Percentiles rank a stretch among this genome's conserved stretches.
Evolutionary conservation across 2,329 filamentous ascomycete species (phyloP).

Genomic region (Elsinoe arachidis): DNA sequence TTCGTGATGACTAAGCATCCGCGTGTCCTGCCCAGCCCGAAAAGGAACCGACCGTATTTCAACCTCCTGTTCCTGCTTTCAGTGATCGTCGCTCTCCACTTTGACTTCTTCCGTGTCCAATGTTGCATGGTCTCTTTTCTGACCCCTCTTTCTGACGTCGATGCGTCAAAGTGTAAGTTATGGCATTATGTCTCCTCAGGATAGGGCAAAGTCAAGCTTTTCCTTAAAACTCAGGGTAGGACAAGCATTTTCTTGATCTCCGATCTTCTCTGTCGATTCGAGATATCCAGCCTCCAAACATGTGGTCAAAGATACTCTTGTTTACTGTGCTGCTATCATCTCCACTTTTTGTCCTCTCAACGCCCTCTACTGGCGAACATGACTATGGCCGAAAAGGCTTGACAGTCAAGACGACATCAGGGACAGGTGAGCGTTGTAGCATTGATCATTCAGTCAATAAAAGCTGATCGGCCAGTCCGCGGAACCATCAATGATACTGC

Average conservation of each 20-base stretch:
- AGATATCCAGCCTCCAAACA: not conserved
- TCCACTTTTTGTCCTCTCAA: not conserved
- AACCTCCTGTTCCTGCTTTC: not conserved
- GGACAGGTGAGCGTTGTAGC: not conserved
- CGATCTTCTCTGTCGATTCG: not conserved
- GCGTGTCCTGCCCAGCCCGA: not conserved
- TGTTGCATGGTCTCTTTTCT: not conserved
- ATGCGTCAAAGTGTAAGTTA: not conserved
- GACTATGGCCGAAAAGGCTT: not conserved
- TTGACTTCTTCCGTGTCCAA: not conserved
- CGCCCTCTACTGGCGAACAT: not conserved
- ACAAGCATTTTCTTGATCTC: not conserved
- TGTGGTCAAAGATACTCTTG: not conserved
- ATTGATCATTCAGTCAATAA: too few species aligned
- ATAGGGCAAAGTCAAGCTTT: not conserved
- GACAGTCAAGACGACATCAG: not conserved
- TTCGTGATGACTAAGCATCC: not conserved
- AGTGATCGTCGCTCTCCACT: not conserved
- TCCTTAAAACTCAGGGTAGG: not conserved
- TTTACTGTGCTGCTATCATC: not conserved
- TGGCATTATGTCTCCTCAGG: not conserved
- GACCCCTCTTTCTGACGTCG: not conserved
- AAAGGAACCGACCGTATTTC: not conserved
- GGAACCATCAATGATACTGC: slow-evolving; percentile 14
- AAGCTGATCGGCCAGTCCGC: not conserved